Conservation (phyloP, 306 rosid genomes). For the Betula pendula region DNA sequence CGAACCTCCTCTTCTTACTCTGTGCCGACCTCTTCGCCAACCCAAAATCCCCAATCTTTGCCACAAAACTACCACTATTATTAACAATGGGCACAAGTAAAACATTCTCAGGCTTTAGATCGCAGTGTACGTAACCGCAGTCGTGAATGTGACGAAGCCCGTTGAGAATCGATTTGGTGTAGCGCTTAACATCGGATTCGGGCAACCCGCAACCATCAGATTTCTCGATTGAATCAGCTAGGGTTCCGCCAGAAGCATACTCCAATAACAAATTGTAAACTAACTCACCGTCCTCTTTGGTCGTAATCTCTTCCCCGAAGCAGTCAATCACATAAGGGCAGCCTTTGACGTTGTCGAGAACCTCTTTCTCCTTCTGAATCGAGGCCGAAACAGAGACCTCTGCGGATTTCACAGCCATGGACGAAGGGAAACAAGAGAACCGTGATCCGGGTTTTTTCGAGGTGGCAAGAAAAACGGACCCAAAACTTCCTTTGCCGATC, state of each 20-base stretch:
- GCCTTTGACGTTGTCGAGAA: not conserved
- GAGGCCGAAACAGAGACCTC: constrained; percentile 18
- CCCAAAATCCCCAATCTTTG: constrained; percentile 35
- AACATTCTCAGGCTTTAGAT: constrained; percentile 32
- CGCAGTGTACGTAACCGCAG: constrained; percentile 23
- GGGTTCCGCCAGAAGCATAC: constrained; percentile 31
- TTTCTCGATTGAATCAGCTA: constrained; percentile 8
- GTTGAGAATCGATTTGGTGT: constrained; percentile 23
- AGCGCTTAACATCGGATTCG: constrained; percentile 20
- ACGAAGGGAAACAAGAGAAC: constrained; percentile 10
- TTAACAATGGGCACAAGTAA: constrained; percentile 3
- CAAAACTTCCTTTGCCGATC: constrained; percentile 35
- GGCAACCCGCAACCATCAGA: constrained; percentile 15
- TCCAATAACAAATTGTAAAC: constrained; percentile 29
- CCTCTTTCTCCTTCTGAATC: constrained; percentile 26
- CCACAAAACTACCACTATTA: not conserved
- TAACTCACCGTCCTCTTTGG: constrained; percentile 3
- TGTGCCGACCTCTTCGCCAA: constrained; percentile 1
- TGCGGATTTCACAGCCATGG: constrained; percentile 28
- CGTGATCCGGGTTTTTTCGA: not conserved
- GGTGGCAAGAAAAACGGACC: constrained; percentile 31
- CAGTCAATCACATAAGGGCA: constrained; percentile 14
- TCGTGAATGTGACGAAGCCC: constrained; percentile 25
- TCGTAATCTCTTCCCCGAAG: constrained; percentile 25
- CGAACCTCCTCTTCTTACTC: not conserved